phyloP scores from a whole-genome alignment of 306 rosid genomes.

The Luffa acutangula region DNA sequence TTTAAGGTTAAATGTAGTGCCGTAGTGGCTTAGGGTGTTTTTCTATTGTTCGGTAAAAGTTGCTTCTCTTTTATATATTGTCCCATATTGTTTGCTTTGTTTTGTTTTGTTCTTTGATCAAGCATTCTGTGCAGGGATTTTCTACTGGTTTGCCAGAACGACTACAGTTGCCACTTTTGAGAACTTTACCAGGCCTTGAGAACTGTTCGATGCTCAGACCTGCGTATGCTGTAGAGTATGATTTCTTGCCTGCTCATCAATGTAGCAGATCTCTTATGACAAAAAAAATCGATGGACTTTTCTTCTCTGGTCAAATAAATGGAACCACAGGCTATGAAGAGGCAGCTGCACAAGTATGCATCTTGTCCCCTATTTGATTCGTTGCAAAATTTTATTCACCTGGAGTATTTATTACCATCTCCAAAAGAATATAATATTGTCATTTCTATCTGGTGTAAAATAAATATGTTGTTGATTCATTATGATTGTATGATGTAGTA shows the following conservation, averaged over 20 bases:
- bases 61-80: not conserved
- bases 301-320: slow-evolving; percentile 97
- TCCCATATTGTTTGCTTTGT: not conserved
- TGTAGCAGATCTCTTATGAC: slow-evolving; percentile 91
- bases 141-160: slow-evolving; percentile 97
- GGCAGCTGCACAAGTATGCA: slow-evolving; percentile 84
- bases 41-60: not conserved
- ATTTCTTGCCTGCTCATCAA: slow-evolving; percentile 89
- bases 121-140: slow-evolving; percentile 52
- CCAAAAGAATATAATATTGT: not conserved
- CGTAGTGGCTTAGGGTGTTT: not conserved
- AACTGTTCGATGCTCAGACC: slow-evolving; percentile 96
- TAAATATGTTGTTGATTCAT: not conserved
- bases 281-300: slow-evolving; percentile 80
- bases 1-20: not conserved
- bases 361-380: not conserved
- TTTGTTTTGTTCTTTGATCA: slow-evolving; percentile 1
- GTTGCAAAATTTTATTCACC: not conserved
- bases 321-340: slow-evolving; percentile 99
- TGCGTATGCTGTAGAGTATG: slow-evolving; percentile 97
- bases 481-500: not conserved
- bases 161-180: slow-evolving; percentile 79
- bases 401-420: not conserved
- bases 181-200: slow-evolving; percentile 97
- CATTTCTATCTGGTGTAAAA: not conserved